Evolutionary conservation across 768 basidiomycete species (phyloP).

Genomic region (Termitomyces sp.): DNA sequence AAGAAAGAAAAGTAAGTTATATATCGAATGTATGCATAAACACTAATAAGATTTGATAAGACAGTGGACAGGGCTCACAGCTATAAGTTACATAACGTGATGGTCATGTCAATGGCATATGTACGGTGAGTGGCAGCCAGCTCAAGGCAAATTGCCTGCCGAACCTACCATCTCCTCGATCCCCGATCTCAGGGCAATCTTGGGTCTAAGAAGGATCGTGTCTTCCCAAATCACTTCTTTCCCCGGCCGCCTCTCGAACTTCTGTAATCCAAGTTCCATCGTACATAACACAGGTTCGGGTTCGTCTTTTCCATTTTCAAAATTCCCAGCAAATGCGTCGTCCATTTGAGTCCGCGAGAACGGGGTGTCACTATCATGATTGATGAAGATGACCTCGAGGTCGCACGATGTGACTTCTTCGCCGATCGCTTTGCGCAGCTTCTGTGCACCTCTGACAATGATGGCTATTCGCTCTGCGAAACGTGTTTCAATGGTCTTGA

Average conservation of each 20-base stretch:
- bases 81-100: background rate
- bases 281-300: conserved; percentile 46
- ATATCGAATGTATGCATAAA: background rate
- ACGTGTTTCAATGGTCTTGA: conserved; percentile 33
- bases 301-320: conserved; percentile 13
- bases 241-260: conserved; percentile 35
- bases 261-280: conserved; percentile 49
- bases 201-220: conserved; percentile 47
- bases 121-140: background rate
- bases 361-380: conserved; percentile 33
- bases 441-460: conserved; percentile 42
- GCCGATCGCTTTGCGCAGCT: conserved; percentile 53
- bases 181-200: conserved; percentile 46
- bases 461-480: conserved; percentile 40
- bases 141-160: conserved; percentile 11
- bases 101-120: background rate
- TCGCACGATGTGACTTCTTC: conserved; percentile 57
- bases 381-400: conserved; percentile 45
- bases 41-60: background rate
- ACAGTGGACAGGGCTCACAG: background rate
- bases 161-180: conserved; percentile 28
- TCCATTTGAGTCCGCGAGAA: conserved; percentile 45
- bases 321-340: conserved; percentile 30
- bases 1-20: conserved; percentile 6
- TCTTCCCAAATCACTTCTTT: conserved; percentile 45